Percentiles rank a stretch among this genome's conserved stretches.
Evolutionary conservation across 208 protist genomes (phyloP).

Genomic region (Tritrichomonas foetus): DNA sequence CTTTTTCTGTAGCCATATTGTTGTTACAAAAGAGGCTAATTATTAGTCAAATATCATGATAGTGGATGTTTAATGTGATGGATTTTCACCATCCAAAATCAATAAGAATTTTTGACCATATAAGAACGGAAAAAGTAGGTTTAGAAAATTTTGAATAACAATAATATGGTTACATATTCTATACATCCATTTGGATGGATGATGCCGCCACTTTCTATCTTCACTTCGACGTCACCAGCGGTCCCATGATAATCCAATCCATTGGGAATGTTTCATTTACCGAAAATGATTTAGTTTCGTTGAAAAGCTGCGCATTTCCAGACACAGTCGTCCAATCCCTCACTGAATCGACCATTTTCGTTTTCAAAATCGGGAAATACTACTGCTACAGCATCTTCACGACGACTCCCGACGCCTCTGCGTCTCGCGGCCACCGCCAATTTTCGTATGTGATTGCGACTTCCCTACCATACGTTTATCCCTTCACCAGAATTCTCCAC

Average conservation of each 20-base stretch:
- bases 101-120: too few relatives aligned
- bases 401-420: not conserved
- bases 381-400: not conserved
- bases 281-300: not conserved
- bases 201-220: not conserved
- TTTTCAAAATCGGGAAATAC: not conserved
- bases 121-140: too few relatives aligned
- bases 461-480: not conserved
- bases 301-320: conserved; percentile 9
- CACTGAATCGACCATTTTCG: not conserved
- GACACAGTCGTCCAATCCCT: not conserved
- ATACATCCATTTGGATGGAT: too few relatives aligned
- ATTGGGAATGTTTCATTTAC: not conserved
- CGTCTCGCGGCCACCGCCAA: not conserved
- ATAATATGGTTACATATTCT: too few relatives aligned
- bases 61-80: too few relatives aligned
- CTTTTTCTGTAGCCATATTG: too few relatives aligned
- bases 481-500: not conserved
- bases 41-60: too few relatives aligned
- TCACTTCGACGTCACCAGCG: not conserved
- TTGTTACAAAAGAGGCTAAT: too few relatives aligned
- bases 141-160: too few relatives aligned
- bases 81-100: too few relatives aligned
- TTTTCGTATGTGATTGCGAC: not conserved
- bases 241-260: not conserved